A percentile compares a stretch with the other conserved stretches of the same genome.
phyloP scores from a whole-genome alignment of 2,329 filamentous ascomycete genomes.

The Penicillium sclerotiorum region DNA sequence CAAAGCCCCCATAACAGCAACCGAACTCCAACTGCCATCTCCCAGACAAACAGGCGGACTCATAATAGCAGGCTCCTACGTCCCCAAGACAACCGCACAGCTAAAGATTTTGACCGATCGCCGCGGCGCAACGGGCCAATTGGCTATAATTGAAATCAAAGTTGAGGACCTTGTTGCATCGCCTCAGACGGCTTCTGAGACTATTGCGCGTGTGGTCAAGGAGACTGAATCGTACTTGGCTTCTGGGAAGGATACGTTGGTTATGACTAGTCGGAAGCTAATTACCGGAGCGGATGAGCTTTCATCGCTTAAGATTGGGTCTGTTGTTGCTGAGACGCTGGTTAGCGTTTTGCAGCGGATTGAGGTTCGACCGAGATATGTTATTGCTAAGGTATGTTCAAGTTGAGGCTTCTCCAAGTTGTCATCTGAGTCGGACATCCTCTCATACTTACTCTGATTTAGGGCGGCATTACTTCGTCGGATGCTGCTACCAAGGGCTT shows the following conservation, averaged over 20 bases:
- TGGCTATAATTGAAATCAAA: slow-evolving; percentile 52
- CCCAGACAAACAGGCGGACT: slow-evolving; percentile 50
- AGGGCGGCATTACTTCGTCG: slow-evolving; percentile 62
- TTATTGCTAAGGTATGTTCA: slow-evolving; percentile 55
- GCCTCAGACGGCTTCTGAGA: slow-evolving; percentile 22
- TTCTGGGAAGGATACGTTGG: slow-evolving; percentile 55
- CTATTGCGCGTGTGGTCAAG: slow-evolving; percentile 28
- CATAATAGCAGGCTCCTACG: slow-evolving; percentile 60
- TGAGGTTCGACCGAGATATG: slow-evolving; percentile 55
- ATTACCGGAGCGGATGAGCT: slow-evolving; percentile 54
- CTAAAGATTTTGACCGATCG: slow-evolving; percentile 47
- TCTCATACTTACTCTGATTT: neutral
- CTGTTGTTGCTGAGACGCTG: slow-evolving; percentile 54
- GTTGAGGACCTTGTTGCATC: slow-evolving; percentile 53
- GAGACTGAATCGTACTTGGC: slow-evolving; percentile 46
- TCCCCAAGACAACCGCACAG: slow-evolving; percentile 62
- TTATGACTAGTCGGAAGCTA: slow-evolving; percentile 62
- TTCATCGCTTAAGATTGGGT: slow-evolving; percentile 58
- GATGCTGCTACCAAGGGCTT: slow-evolving; percentile 62
- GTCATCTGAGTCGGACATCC: neutral
- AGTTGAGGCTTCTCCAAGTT: neutral
- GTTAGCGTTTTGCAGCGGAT: slow-evolving; percentile 54
- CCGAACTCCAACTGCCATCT: slow-evolving; percentile 44
- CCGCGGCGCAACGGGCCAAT: slow-evolving; percentile 37
- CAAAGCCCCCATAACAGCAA: slow-evolving; percentile 54